A percentile compares a stretch with the other conserved stretches of the same genome.
phyloP scores from a whole-genome alignment of 2,329 filamentous ascomycete species.

The Nemania serpens region DNA sequence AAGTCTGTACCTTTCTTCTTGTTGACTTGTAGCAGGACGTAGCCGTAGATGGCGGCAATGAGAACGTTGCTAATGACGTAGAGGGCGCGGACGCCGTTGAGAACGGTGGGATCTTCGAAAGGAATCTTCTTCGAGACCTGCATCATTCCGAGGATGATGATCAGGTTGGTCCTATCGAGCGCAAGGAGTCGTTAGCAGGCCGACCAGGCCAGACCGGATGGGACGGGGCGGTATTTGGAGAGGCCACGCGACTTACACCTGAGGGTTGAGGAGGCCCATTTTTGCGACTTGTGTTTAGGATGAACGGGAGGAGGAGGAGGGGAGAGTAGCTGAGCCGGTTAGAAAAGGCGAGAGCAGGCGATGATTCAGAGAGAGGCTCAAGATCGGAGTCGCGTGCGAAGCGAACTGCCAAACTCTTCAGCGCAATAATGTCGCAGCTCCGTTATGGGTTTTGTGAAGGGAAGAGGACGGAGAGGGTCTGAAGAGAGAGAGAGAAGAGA shows the following conservation, averaged over 20 bases:
- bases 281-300: constrained; percentile 42
- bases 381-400: not conserved
- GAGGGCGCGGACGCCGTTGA: constrained; percentile 59
- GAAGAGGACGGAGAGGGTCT: constrained; percentile 31
- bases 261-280: constrained; percentile 66
- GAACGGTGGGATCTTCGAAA: constrained; percentile 77
- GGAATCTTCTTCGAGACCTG: constrained; percentile 95
- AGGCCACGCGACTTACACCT: constrained; percentile 57
- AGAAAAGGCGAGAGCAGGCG: not conserved
- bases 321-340: not conserved
- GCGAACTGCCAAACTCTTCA: not conserved
- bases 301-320: not conserved
- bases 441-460: constrained; percentile 16
- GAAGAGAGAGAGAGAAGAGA: constrained; percentile 22
- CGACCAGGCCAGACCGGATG: too few species aligned
- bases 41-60: constrained; percentile 84
- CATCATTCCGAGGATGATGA: constrained; percentile 98
- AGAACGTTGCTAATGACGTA: constrained; percentile 72
- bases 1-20: constrained; percentile 85
- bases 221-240: not conserved
- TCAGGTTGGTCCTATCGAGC: constrained; percentile 76
- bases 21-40: constrained; percentile 83
- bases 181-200: constrained; percentile 35
- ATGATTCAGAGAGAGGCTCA: not conserved
- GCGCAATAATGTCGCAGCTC: constrained; percentile 12